Base-by-base conservation (phyloP, 805 yeast genomes). In the Saccharomycopsis amapae region DNA sequence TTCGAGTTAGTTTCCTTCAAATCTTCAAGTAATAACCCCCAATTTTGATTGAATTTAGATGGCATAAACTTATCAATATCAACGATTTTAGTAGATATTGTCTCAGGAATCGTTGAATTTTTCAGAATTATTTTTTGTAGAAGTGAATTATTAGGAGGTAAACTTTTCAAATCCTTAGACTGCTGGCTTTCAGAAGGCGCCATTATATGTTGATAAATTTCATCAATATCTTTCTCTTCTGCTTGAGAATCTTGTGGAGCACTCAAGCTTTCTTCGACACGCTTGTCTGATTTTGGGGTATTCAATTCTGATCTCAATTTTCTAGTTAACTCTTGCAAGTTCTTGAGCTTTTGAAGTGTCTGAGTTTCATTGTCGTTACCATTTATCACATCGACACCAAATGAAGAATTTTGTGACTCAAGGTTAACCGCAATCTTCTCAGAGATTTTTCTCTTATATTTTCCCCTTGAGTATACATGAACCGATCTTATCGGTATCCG, bases 31-130 rank as follows among this genome's bases (percentile, higher is more conserved):
- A 72, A 65, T 38, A 62, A 46, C 3, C 55, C 51, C 79, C 79
- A 75, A 52, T 73, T 65, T 48, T 69, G 73, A 41, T 60, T 52
- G 4, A 64, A 61, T 48, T 63, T 64, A 6, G 68, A 62, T 1
- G 69, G 67, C 33, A 74, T 58, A 53, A 61, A 63, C 39, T 59
- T 63, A 1, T 68, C 59, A 0, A 74, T 60, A 20, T 69, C 62
- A 0, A 76, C 78, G 4, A 75, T 55, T 39, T 62, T 62, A 2
- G 61, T 63, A 12, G 60, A 48, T 5, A 74, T 59, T 0, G 61
- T 25, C 1, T 53, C 55, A 0, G 76, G 75, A 2, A 73, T 34
- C 3, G 54, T 22, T 18, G 54, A 51, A 2, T 58, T 58, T 13
- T 43, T 42, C 34, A 3, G 44, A n/a, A 3, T 54, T 25, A 1